Conservation (phyloP, 2,329 filamentous ascomycete species). For the Xylariaceae sp. region DNA sequence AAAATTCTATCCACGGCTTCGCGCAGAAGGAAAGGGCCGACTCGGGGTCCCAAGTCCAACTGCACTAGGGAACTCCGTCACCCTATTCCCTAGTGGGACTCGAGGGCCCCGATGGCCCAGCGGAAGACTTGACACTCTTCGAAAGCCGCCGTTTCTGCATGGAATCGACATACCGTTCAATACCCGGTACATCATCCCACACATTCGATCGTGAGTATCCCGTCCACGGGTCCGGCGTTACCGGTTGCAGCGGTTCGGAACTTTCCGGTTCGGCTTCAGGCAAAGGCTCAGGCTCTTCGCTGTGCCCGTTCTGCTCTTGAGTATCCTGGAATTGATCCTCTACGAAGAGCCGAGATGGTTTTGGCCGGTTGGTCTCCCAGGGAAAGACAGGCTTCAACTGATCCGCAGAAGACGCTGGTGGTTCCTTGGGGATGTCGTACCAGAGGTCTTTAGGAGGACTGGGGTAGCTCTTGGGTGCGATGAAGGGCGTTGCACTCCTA, state of each 20-base stretch:
- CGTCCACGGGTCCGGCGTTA: slow-evolving; percentile 61
- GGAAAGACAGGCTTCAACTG: slow-evolving; percentile 73
- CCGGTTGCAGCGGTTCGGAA: slow-evolving; percentile 35
- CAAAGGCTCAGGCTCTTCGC: slow-evolving; percentile 18
- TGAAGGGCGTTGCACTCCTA: slow-evolving; percentile 66
- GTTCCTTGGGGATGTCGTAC: slow-evolving; percentile 70
- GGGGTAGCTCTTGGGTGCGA: slow-evolving; percentile 70
- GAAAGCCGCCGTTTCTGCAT: slow-evolving; percentile 56
- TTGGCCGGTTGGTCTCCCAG: slow-evolving; percentile 70
- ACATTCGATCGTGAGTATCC: slow-evolving; percentile 74
- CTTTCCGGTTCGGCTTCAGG: slow-evolving; percentile 20
- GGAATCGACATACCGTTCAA: slow-evolving; percentile 77
- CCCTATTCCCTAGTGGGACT: slow-evolving; percentile 48
- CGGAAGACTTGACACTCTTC: slow-evolving; percentile 30
- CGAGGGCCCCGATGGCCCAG: slow-evolving; percentile 25
- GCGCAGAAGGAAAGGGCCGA: slow-evolving; percentile 84
- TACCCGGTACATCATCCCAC: slow-evolving; percentile 89
- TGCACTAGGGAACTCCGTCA: slow-evolving; percentile 85
- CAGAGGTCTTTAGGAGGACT: slow-evolving; percentile 84
- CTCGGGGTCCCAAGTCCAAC: slow-evolving; percentile 66
- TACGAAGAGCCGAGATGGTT: slow-evolving; percentile 59
- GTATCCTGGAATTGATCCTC: slow-evolving; percentile 42
- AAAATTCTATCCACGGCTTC: slow-evolving; percentile 62
- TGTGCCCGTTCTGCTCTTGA: slow-evolving; percentile 1
- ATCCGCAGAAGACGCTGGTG: slow-evolving; percentile 48